Base-by-base conservation (phyloP, 345 rosid species). In the Melaleuca quinquenervia region DNA sequence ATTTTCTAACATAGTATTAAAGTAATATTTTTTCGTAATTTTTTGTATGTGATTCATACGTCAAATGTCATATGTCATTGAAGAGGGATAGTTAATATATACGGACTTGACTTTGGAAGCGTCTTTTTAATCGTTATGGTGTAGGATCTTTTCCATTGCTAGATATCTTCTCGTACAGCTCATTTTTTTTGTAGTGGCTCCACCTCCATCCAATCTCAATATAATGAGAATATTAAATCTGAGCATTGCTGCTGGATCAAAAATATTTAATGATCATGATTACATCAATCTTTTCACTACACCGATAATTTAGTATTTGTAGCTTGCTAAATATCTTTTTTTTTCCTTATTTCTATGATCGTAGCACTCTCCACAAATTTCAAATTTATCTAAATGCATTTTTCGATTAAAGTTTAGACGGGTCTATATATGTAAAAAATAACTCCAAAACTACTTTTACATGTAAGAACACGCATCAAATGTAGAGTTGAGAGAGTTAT, bases 1-100 rank as follows among this genome's bases (percentile, higher is more conserved):
- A 14, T 1, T 27, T 5, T 62, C 6, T 29, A 7, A 29, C 16
- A 27, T 27, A 9, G 3, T 60, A 27, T 13, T 27, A 7, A 27
- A 62, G 3, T 2, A 0, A 6, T 1, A n/a, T 15, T 27, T 27
- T 29, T 21, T 15, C 75, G 7, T 0, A 29, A 29, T 62, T 29
- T 15, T 7, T 29, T 12, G 5, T 0, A 0, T 62, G 0, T 29
- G 5, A 7, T 8, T 7, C 41, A 3, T 27, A 14, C 10, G 0
- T 27, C 21, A 62, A 60, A 60, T 60, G 3, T 0, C 41, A 60
- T 20, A 0, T 27, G 41, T 62, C 8, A 27, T 14, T 27, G n/a
- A 60, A 13, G 20, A 27, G 16, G 3, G 16, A 6, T 14, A 1
- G 41, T 62, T 0, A 7, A 14, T 13, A 14, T 1, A 27, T 27